Conservation (phyloP, 805 yeast genomes). For the Debaryomyces hansenii region DNA sequence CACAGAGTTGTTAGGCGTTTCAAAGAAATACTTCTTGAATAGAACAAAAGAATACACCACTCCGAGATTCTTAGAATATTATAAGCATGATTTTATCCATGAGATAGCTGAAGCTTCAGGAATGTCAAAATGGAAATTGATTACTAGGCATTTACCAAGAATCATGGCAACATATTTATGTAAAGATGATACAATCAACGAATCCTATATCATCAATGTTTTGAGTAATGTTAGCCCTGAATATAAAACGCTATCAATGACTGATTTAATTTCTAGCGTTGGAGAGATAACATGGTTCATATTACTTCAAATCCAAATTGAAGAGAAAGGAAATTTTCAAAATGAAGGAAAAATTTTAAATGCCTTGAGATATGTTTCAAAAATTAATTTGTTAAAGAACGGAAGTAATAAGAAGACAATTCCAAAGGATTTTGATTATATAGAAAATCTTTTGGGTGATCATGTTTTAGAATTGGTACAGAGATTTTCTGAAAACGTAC, state of each 20-base stretch:
- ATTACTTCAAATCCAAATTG: constrained; percentile 30
- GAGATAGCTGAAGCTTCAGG: constrained; percentile 57
- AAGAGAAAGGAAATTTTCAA: constrained; percentile 23
- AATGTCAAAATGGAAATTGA: constrained; percentile 46
- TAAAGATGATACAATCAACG: constrained; percentile 48
- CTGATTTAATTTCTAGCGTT: constrained; percentile 35
- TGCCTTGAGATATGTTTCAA: constrained; percentile 45
- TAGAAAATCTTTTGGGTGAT: constrained; percentile 43
- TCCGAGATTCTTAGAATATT: constrained; percentile 71
- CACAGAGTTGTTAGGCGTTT: constrained; percentile 64
- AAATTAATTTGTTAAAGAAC: constrained; percentile 17
- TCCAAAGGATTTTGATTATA: constrained; percentile 18
- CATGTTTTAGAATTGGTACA: constrained; percentile 76
- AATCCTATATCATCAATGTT: constrained; percentile 50
- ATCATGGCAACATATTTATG: constrained; percentile 61
- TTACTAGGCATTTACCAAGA: constrained; percentile 48
- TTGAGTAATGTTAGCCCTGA: constrained; percentile 54
- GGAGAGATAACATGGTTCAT: constrained; percentile 42
- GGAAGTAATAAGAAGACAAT: constrained; percentile 6
- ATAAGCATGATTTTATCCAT: constrained; percentile 61
- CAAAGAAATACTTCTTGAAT: constrained; percentile 58
- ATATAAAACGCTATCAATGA: constrained; percentile 31
- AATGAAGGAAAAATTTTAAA: constrained; percentile 36
- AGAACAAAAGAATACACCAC: constrained; percentile 73
- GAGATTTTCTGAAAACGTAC: constrained; percentile 74